Evolutionary conservation across 2,329 filamentous ascomycete species (phyloP).

Genomic region (Penicillium sp.): DNA sequence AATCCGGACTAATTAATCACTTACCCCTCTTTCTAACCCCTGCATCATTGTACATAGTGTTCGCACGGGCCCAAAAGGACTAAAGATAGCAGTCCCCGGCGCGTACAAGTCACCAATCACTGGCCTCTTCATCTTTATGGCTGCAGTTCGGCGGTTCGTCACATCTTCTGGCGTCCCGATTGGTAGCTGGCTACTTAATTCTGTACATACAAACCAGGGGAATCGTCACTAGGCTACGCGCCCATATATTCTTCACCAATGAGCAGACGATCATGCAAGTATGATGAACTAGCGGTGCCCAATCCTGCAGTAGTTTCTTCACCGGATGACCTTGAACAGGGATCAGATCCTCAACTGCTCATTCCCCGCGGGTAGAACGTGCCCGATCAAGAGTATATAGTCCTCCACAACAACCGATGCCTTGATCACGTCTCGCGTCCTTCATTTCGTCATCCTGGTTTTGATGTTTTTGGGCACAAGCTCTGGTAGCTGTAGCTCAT

Average conservation of each 20-base stretch:
- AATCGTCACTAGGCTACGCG: slow-evolving; percentile 19
- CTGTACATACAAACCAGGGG: not conserved
- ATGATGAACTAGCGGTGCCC: slow-evolving; percentile 23
- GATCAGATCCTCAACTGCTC: slow-evolving; percentile 14
- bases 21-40: slow-evolving; percentile 4
- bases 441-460: slow-evolving; percentile 24
- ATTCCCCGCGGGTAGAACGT: slow-evolving; percentile 14
- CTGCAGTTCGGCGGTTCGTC: slow-evolving; percentile 18
- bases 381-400: slow-evolving; percentile 28
- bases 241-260: slow-evolving; percentile 19
- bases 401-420: slow-evolving; percentile 21
- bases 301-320: slow-evolving; percentile 31
- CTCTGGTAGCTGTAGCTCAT: slow-evolving; percentile 33
- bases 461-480: slow-evolving; percentile 23
- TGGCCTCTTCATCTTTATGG: slow-evolving; percentile 10
- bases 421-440: slow-evolving; percentile 24
- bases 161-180: slow-evolving; percentile 16
- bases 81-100: slow-evolving; percentile 31
- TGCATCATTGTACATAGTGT: slow-evolving; percentile 8
- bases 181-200: slow-evolving; percentile 7
- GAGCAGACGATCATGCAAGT: not conserved
- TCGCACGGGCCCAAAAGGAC: slow-evolving; percentile 16
- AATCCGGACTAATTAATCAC: not conserved
- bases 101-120: slow-evolving; percentile 26
- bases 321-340: slow-evolving; percentile 15